phyloP scores from a whole-genome alignment of 306 rosid genomes.

The Pyrus bretschneideri region DNA sequence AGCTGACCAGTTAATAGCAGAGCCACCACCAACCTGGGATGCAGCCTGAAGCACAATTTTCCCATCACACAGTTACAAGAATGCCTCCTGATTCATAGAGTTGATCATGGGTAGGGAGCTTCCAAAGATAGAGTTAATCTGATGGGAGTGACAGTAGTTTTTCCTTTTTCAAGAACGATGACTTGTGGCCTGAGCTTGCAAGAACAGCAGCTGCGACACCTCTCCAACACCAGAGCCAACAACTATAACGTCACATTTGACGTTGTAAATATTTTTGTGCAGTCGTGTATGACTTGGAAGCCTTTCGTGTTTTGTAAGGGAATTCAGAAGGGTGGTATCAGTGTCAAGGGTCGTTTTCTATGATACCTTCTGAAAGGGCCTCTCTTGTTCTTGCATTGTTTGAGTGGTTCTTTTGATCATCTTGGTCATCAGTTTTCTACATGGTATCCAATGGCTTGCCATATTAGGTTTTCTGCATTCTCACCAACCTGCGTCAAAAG shows the following conservation, averaged over 20 bases:
- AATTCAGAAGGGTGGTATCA: slow-evolving; percentile 35
- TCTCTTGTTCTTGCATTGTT: slow-evolving; percentile 16
- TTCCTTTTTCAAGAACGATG: slow-evolving; percentile 83
- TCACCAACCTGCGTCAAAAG: slow-evolving; percentile 49
- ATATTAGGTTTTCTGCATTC: slow-evolving; percentile 54
- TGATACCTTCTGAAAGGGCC: slow-evolving; percentile 64
- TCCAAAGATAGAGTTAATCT: slow-evolving; percentile 74
- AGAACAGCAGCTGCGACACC: slow-evolving; percentile 83
- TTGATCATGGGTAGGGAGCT: slow-evolving; percentile 63
- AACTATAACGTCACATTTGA: slow-evolving; percentile 61
- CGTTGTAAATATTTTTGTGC: slow-evolving; percentile 25
- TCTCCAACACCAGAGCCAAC: slow-evolving; percentile 85
- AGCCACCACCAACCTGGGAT: slow-evolving; percentile 82
- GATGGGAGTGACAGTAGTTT: slow-evolving; percentile 47
- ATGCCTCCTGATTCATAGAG: slow-evolving; percentile 66
- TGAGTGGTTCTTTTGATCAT: slow-evolving; percentile 5
- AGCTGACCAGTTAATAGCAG: slow-evolving; percentile 86
- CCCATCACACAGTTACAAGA: slow-evolving; percentile 43
- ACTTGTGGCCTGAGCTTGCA: slow-evolving; percentile 63
- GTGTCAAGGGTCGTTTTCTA: slow-evolving; percentile 47
- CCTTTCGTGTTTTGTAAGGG: slow-evolving; percentile 58
- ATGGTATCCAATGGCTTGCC: slow-evolving; percentile 73
- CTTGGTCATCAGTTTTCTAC: slow-evolving; percentile 14
- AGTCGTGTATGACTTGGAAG: slow-evolving; percentile 33
- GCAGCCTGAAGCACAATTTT: slow-evolving; percentile 53